Percentiles rank a stretch among this genome's conserved stretches.
These are phyloP conservation scores for Hyphopichia homilentoma DNA, from an alignment of 805 yeast genomes.

Conservation along the genomic window DNA sequence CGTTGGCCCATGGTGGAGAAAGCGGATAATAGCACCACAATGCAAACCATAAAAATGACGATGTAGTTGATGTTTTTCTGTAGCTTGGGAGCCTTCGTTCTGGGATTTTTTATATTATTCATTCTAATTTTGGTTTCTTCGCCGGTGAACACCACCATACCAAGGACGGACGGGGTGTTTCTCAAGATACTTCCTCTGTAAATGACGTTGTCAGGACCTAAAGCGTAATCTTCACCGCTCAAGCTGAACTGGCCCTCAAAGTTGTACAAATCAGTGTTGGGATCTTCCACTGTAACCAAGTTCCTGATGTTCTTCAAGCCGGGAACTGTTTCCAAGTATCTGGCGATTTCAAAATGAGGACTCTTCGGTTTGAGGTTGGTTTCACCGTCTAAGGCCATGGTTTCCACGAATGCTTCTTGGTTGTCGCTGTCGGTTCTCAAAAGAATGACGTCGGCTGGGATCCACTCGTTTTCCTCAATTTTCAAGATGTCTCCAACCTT, in stretches of 20 bases:
- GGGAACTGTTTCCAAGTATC: constrained; percentile 45
- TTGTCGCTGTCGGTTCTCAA: constrained; percentile 66
- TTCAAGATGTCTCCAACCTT: constrained; percentile 84
- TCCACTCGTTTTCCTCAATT: constrained; percentile 78
- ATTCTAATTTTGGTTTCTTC: constrained; percentile 93
- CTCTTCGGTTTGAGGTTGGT: constrained; percentile 78
- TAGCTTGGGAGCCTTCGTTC: constrained; percentile 90
- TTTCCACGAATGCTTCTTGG: constrained; percentile 72
- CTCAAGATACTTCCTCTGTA: constrained; percentile 89
- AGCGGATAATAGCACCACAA: constrained; percentile 70
- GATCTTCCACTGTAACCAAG: constrained; percentile 75
- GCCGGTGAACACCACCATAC: constrained; percentile 88
- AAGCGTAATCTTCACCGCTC: constrained; percentile 44
- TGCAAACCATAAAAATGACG: constrained; percentile 80
- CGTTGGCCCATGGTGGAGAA: constrained; percentile 82
- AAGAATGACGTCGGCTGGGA: constrained; percentile 86
- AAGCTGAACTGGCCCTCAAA: constrained; percentile 73
- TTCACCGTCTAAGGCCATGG: constrained; percentile 98
- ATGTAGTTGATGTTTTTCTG: constrained; percentile 80
- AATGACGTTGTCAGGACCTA: constrained; percentile 77
- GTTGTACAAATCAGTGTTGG: constrained; percentile 85
- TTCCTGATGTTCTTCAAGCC: constrained; percentile 50
- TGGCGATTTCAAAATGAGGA: constrained; percentile 63
- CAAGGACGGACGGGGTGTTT: constrained; percentile 72
- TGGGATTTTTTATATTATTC: constrained; percentile 87